Base-by-base conservation (phyloP, 352 stramenopile species). In the Phytophthora hybrid region DNA sequence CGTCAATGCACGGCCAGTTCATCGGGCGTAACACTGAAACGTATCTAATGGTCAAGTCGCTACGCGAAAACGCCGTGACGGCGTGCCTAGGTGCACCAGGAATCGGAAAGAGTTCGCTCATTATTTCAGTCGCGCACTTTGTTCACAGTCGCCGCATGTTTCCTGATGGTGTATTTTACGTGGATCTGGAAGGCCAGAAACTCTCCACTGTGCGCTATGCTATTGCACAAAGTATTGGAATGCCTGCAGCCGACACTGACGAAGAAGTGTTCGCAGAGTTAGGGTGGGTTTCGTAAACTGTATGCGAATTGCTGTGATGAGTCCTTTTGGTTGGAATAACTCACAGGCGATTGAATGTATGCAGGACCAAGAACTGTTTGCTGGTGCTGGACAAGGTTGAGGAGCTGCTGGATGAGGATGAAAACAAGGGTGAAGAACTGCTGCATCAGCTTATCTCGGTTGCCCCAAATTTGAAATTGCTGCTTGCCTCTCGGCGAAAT, bases 1-100 rank as follows among this genome's bases (percentile, higher is more conserved):
- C 88, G 5, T 93, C 84, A 14, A 94, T 95, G 87, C 85, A 93
- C 63, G 87, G 86, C 8, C 88, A 94, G 78, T 95, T 95, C 70
- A 91, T 95, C 51, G 88, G 88, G 1, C 85, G 87, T 34, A 91
- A 93, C 58, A 87, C 84, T 9, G 88, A 95, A 73, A 94, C 85
- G 19, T 95, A 93, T 55, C 51, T 92, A 34, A 83, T 95, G 69
- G 85, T 95, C 39, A 89, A 89, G 26, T 92, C 88, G 11, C 55
- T 95, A n/a, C 72, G 73, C 13, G 78, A 91, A n/a, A 93, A 92
- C 64, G 80, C 88, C 0, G 88, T 94, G 53, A 94, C 88, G 14
- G 83, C 81, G 13, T 95, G 88, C 47, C 73, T 93, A 5, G 88
- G 88, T 5, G 88, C 87, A 2, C 88, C 88, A 47, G 88, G 87